Evolutionary conservation across 2,329 filamentous ascomycete genomes (phyloP).

Genomic region (Septoria linicola): DNA sequence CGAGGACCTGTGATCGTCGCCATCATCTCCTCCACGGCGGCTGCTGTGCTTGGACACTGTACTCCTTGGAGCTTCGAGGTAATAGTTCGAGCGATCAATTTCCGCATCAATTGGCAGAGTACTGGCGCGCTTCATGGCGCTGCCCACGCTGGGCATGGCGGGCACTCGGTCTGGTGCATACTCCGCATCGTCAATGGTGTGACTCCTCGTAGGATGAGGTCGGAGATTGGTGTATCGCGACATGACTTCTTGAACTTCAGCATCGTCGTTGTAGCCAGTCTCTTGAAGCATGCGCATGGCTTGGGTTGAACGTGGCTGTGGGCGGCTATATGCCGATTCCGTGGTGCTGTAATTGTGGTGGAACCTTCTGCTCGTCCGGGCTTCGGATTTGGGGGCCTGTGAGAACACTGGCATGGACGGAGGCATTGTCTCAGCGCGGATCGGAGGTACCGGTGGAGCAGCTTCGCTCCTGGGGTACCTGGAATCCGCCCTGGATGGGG

Average conservation of each 20-base stretch:
- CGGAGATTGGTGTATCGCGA: conserved; percentile 29
- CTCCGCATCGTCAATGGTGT: conserved; percentile 30
- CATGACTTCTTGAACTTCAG: conserved; percentile 29
- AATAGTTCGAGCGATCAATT: conserved; percentile 14
- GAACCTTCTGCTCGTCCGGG: conserved; percentile 13
- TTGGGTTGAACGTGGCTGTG: conserved; percentile 26
- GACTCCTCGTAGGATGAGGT: conserved; percentile 27
- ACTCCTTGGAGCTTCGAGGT: conserved; percentile 27
- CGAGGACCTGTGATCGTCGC: conserved; percentile 7
- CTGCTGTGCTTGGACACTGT: conserved; percentile 18
- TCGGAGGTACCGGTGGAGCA: conserved; percentile 16
- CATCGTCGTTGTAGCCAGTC: conserved; percentile 29
- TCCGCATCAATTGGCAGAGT: conserved; percentile 24
- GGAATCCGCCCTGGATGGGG: conserved; percentile 19
- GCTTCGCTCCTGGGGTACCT: conserved; percentile 19
- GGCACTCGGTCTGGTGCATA: conserved; percentile 22
- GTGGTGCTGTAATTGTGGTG: conserved; percentile 35
- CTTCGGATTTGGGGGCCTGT: conserved; percentile 19
- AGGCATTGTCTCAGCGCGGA: conserved; percentile 15
- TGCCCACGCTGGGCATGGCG: conserved; percentile 12
- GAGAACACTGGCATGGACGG: conserved; percentile 37
- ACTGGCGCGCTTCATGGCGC: conserved; percentile 24
- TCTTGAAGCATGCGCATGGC: conserved; percentile 43
- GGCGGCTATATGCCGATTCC: conserved; percentile 32
- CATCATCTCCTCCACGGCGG: conserved; percentile 4